These are phyloP conservation scores for Penicillium cataractarum DNA, from an alignment of 495 filamentous ascomycete species.

Conservation along the genomic window DNA sequence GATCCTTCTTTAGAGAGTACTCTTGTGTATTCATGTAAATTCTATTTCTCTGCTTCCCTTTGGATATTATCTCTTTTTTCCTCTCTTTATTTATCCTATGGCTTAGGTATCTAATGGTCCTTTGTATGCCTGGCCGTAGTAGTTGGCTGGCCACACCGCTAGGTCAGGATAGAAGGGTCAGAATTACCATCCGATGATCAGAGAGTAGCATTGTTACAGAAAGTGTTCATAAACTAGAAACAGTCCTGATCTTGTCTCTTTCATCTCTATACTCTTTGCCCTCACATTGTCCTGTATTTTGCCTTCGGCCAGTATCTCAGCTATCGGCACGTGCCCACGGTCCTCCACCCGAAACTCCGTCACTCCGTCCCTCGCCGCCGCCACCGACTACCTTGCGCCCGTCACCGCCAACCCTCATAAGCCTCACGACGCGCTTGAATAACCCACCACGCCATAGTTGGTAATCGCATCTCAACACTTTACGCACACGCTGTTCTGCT, in stretches of 20 bases:
- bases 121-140: not conserved
- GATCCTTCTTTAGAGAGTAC: not conserved
- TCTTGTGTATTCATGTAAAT: constrained; percentile 19
- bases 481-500: not conserved
- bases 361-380: constrained; percentile 1
- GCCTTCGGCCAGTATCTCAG: not conserved
- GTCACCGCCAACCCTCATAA: not conserved
- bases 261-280: not conserved
- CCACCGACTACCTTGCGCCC: constrained; percentile 14
- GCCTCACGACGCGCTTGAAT: not conserved
- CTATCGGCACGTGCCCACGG: constrained; percentile 18
- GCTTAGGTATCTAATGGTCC: not conserved
- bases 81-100: not conserved
- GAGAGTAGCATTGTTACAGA: not conserved
- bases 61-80: not conserved
- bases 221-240: not conserved
- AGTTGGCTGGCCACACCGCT: too few relatives aligned
- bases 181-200: not conserved
- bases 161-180: not conserved
- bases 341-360: constrained; percentile 16
- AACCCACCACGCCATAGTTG: not conserved
- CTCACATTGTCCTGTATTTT: not conserved
- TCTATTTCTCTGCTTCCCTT: constrained; percentile 3
- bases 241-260: not conserved
- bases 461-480: constrained; percentile 12